phyloP scores from a whole-genome alignment of 306 rosid species.

The Trichosanthes truncata region DNA sequence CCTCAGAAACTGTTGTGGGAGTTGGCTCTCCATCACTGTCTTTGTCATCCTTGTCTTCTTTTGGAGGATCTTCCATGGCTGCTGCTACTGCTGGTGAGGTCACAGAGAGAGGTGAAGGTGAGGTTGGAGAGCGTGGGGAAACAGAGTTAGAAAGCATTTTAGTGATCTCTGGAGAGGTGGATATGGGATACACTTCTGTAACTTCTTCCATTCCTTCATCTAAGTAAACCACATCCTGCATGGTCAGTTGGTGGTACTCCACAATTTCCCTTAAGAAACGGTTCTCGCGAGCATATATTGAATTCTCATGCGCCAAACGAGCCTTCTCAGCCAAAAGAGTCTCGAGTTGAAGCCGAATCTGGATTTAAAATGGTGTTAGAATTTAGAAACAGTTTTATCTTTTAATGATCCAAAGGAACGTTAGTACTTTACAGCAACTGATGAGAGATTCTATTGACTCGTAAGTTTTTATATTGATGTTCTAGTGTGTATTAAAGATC shows the following conservation, averaged over 20 bases:
- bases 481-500: neutral
- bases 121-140: slow-evolving; percentile 30
- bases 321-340: slow-evolving; percentile 93
- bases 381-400: neutral
- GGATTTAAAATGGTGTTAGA: slow-evolving; percentile 12
- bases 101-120: slow-evolving; percentile 21
- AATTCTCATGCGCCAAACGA: slow-evolving; percentile 76
- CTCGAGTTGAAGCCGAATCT: slow-evolving; percentile 91
- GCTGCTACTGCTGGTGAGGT: slow-evolving; percentile 12
- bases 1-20: slow-evolving; percentile 16
- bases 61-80: slow-evolving; percentile 19
- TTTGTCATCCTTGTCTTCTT: slow-evolving; percentile 18
- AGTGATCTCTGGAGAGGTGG: slow-evolving; percentile 25
- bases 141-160: slow-evolving; percentile 19
- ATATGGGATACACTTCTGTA: slow-evolving; percentile 59
- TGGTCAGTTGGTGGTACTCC: slow-evolving; percentile 90
- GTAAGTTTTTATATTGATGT: neutral
- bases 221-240: slow-evolving; percentile 87
- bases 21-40: slow-evolving; percentile 24
- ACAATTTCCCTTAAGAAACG: slow-evolving; percentile 93
- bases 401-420: neutral
- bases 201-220: slow-evolving; percentile 90
- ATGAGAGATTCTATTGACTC: neutral
- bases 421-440: neutral
- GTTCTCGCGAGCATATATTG: slow-evolving; percentile 78